These are phyloP conservation scores for Chloropicon primus DNA, from an alignment of 139 green algal genomes.

Conservation along the genomic window DNA sequence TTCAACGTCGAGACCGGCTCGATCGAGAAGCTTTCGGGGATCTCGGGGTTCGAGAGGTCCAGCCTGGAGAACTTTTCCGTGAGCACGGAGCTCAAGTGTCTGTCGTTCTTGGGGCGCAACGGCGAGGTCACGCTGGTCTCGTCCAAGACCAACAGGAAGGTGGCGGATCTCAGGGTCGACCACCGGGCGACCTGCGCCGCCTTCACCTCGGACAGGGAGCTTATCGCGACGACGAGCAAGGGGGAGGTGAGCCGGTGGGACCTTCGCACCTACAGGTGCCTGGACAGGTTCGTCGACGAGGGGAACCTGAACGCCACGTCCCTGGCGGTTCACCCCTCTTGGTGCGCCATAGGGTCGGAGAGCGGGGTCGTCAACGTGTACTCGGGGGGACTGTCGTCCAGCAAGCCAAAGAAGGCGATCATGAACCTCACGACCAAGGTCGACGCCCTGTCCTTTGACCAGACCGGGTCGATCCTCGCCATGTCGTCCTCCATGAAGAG, in stretches of 20 bases:
- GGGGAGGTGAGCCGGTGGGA: conserved; percentile 85
- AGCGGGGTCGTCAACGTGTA: conserved; percentile 83
- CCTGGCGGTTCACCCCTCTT: conserved; percentile 54
- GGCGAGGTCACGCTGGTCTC: conserved; percentile 58
- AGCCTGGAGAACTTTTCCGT: conserved; percentile 60
- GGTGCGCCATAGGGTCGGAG: conserved; percentile 31
- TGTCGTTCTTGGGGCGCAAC: conserved; percentile 70
- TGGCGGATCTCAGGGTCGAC: conserved; percentile 70
- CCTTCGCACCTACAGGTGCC: conserved; percentile 65
- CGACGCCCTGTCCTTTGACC: conserved; percentile 70
- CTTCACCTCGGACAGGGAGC: conserved; percentile 51
- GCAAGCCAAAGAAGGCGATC: background rate
- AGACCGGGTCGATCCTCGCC: conserved; percentile 62
- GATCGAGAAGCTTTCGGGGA: conserved; percentile 6
- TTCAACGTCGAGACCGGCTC: conserved; percentile 48
- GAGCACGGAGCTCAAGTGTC: background rate
- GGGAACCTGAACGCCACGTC: conserved; percentile 37
- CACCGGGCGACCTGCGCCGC: conserved; percentile 51
- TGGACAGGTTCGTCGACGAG: conserved; percentile 51
- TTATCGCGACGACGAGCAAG: conserved; percentile 35
- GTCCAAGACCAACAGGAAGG: conserved; percentile 41
- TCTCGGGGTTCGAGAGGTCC: conserved; percentile 15
- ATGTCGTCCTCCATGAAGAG: conserved; percentile 64
- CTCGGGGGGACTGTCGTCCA: background rate
- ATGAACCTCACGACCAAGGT: conserved; percentile 68